Base-by-base conservation (phyloP, 2,329 filamentous ascomycete species). In the Microdochium trichocladiopsis region DNA sequence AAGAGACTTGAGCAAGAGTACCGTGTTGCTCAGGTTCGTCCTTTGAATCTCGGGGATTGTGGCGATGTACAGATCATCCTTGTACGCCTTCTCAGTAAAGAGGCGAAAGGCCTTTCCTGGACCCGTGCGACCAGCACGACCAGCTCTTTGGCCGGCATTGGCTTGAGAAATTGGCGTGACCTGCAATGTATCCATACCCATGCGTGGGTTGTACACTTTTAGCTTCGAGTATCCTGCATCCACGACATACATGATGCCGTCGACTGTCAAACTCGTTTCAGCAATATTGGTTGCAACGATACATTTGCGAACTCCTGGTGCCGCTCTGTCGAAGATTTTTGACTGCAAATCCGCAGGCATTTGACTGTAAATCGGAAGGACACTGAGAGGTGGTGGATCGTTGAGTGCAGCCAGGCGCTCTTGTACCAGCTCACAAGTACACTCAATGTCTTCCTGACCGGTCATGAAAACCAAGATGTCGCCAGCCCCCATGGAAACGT, bases 381-480 rank as follows among this genome's bases (percentile, higher is more conserved):
- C 95, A 65, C 89, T 93, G 53, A 99, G 82, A 65, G 96, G 93
- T 1, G 94, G 92, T 1, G 94, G 93, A 62, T 99, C 92, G 57
- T 96, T 97, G 28, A 99, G 79, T 25, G 93, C 82, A 57, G 90
- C 87, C 16, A 99, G 76, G 45, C 94, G 80, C 66, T 96, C 93
- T 51, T 90, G 89, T 2, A 97, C 80, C 21, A 97, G 76, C 64
- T 99, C 94, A 66, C 94, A 99, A 0, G 95, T 99, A 43, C 88
- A 88, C 68, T 99, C 94, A 56, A 99, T 99, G 64, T 99, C 94
- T 70, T 99, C 95, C 67, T 97, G 94, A 11, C 94, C 94, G 0
- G 95, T 99, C 94, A 99, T 99, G 70, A 99, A 99, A 9, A 99
- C 93, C 9, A 99, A 75, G 52, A 99, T 97, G 70, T 99, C 94